These are phyloP conservation scores for Sphagnum tenellum DNA, from an alignment of 225 moss, liverwort and hornwort genomes.

Conservation along the genomic window DNA sequence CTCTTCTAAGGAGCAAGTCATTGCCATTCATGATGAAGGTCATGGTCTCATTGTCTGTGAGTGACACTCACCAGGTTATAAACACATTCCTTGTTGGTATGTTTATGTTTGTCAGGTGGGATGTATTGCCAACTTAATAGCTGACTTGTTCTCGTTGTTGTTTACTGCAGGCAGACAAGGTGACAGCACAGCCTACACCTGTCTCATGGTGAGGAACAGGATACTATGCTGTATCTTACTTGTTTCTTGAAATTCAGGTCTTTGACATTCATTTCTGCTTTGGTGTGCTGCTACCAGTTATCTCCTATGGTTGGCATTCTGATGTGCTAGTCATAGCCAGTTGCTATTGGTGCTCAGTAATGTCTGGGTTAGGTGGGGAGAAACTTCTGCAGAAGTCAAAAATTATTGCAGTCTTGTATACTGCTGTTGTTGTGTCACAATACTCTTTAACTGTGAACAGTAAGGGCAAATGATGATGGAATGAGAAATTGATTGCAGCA, in stretches of 20 bases:
- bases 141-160: conserved; percentile 8
- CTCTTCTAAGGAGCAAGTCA: not conserved
- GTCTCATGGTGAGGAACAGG: conserved; percentile 66
- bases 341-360: too few species aligned
- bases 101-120: too few species aligned
- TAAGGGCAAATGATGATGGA: not conserved
- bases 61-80: not conserved
- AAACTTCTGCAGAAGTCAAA: too few species aligned
- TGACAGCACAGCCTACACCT: conserved; percentile 76
- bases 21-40: not conserved
- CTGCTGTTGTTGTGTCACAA: not conserved
- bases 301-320: too few species aligned
- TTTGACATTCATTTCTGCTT: too few species aligned
- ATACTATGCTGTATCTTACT: not conserved
- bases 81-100: too few species aligned
- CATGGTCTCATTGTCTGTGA: not conserved
- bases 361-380: too few species aligned
- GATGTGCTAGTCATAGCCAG: too few species aligned
- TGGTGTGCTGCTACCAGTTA: too few species aligned
- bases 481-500: not conserved
- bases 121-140: not conserved
- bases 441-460: too few species aligned
- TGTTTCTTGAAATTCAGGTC: not conserved
- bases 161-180: conserved; percentile 64
- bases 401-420: not conserved